Percentiles rank a stretch among this genome's conserved stretches.
Evolutionary conservation across 2,329 filamentous ascomycete species (phyloP).

Genomic region (Nectriaceae sp.): DNA sequence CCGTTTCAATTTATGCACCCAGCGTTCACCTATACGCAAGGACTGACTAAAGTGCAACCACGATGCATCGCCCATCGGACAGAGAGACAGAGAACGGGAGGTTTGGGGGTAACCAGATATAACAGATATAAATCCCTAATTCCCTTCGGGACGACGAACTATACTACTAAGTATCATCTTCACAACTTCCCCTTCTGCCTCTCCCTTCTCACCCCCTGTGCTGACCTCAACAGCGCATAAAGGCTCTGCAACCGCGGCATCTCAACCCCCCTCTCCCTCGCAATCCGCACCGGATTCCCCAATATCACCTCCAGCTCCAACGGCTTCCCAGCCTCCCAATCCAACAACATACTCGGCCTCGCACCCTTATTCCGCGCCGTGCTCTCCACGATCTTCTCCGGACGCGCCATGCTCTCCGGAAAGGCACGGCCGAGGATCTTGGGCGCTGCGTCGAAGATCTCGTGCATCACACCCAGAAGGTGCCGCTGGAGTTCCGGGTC

Average conservation of each 20-base stretch:
- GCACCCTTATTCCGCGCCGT: conserved; percentile 66
- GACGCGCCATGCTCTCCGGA: conserved; percentile 57
- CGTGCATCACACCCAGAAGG: conserved; percentile 67
- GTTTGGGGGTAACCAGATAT: too few species aligned
- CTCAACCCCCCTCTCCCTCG: conserved; percentile 61
- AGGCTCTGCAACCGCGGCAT: conserved; percentile 67
- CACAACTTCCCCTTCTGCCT: conserved; percentile 44
- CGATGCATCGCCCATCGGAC: too few species aligned
- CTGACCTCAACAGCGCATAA: conserved; percentile 66
- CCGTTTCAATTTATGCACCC: too few species aligned
- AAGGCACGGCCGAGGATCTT: conserved; percentile 63
- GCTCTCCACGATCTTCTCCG: conserved; percentile 63
- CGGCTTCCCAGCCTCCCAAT: conserved; percentile 66
- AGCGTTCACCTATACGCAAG: too few species aligned
- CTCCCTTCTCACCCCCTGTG: conserved; percentile 55
- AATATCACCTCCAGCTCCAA: conserved; percentile 74
- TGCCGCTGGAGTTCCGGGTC: conserved; percentile 65
- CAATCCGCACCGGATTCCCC: conserved; percentile 69
- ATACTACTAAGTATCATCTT: too few species aligned
- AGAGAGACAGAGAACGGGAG: too few species aligned
- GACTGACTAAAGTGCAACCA: too few species aligned
- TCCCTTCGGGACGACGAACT: too few species aligned
- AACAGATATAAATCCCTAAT: too few species aligned
- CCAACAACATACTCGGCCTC: conserved; percentile 67
- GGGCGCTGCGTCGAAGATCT: conserved; percentile 66